Conservation (phyloP, 441 rosid genomes). For the Populus hybrid region DNA sequence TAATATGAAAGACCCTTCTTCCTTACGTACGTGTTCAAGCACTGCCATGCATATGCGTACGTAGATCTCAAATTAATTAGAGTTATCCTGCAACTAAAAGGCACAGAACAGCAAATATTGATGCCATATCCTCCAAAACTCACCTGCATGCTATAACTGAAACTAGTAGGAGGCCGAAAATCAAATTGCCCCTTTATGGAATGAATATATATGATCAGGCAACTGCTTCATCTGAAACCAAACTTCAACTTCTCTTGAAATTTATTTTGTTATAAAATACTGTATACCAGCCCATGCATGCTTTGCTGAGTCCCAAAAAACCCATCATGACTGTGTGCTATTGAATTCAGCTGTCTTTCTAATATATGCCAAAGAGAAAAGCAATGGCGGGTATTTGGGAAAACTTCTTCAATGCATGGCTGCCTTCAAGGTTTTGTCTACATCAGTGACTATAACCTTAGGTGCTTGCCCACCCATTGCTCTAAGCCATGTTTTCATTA, state of each 20-base stretch:
- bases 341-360: constrained; percentile 66
- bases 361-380: constrained; percentile 71
- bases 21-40: constrained; percentile 48
- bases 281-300: constrained; percentile 64
- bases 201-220: background rate
- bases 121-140: constrained; percentile 9
- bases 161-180: constrained; percentile 60
- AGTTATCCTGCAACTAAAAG: constrained; percentile 43
- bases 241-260: constrained; percentile 6
- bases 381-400: constrained; percentile 60
- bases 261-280: constrained; percentile 11
- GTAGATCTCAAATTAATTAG: constrained; percentile 53
- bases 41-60: constrained; percentile 43
- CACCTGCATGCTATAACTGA: constrained; percentile 66
- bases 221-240: constrained; percentile 13
- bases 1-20: constrained; percentile 6
- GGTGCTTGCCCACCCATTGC: constrained; percentile 50
- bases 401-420: constrained; percentile 42
- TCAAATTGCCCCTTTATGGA: constrained; percentile 58
- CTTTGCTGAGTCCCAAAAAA: constrained; percentile 68
- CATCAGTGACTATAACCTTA: constrained; percentile 45
- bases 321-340: constrained; percentile 67
- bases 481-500: constrained; percentile 69
- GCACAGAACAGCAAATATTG: constrained; percentile 1
- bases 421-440: constrained; percentile 46